phyloP scores from a whole-genome alignment of 352 stramenopile genomes.

The Peronosclerospora sorghi region DNA sequence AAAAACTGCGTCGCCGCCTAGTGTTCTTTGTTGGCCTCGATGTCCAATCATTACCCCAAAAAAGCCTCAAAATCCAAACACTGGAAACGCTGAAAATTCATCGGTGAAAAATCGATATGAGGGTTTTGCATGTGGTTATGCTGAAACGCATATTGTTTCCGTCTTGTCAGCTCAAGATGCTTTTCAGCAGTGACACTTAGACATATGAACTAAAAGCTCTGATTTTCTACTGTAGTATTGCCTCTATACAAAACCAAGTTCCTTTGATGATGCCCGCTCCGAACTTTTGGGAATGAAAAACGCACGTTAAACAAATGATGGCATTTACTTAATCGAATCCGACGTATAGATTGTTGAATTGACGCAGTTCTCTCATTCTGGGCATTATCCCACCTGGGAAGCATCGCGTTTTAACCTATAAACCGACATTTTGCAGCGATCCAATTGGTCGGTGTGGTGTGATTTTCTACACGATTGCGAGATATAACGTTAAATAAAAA shows the following conservation, averaged over 20 bases:
- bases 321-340: too few species aligned
- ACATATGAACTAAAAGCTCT: constrained; percentile 7
- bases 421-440: too few species aligned
- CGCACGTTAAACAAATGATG: too few species aligned
- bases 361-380: too few species aligned
- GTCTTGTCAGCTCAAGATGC: constrained; percentile 9
- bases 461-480: too few species aligned
- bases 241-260: constrained; percentile 4
- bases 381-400: too few species aligned
- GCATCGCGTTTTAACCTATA: too few species aligned
- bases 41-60: constrained; percentile 4
- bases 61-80: neutral
- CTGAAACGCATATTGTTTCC: constrained; percentile 11
- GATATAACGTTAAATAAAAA: too few species aligned
- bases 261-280: constrained; percentile 7
- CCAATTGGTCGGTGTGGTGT: too few species aligned
- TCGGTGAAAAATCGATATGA: constrained; percentile 2
- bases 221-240: constrained; percentile 10
- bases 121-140: constrained; percentile 14
- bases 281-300: constrained; percentile 1
- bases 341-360: too few species aligned
- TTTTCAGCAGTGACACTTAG: constrained; percentile 3
- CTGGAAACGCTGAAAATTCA: neutral
- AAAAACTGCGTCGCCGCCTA: constrained; percentile 2
- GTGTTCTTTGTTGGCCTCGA: constrained; percentile 12